Conservation (phyloP, 495 filamentous ascomycete species). For the Penicillium desertorum region DNA sequence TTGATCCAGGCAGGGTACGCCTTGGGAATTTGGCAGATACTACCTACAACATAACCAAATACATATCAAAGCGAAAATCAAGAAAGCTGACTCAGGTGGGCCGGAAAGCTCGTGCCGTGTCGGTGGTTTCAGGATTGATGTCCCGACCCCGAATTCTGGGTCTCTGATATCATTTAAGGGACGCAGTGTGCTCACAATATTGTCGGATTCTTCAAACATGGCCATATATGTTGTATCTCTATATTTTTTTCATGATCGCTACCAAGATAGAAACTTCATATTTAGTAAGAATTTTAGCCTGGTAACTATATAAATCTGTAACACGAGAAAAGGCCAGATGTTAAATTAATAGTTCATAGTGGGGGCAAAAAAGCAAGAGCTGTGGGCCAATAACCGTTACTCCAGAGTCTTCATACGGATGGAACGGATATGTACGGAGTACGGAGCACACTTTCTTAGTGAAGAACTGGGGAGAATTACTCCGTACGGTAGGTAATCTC, state of each 20-base stretch:
- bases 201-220: too few species aligned
- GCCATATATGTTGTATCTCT: too few species aligned
- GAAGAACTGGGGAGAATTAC: conserved; percentile 6
- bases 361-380: neutral
- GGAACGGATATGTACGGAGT: neutral
- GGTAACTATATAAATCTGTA: neutral
- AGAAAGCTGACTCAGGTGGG: conserved; percentile 22
- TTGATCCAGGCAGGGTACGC: neutral
- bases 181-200: neutral
- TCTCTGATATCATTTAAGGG: conserved; percentile 10
- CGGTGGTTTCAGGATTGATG: conserved; percentile 30
- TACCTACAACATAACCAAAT: neutral
- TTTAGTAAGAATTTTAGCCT: neutral
- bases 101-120: conserved; percentile 30
- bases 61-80: neutral
- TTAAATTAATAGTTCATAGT: conserved; percentile 2
- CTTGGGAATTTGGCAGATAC: neutral
- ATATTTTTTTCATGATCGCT: too few species aligned
- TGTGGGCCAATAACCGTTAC: conserved; percentile 7
- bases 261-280: neutral
- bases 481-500: neutral
- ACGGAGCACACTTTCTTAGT: neutral
- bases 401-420: conserved; percentile 8
- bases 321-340: conserved; percentile 2
- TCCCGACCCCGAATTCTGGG: conserved; percentile 17